Percentiles rank a stretch among this genome's conserved stretches.
phyloP scores from a whole-genome alignment of 176 grass and related monocot species.

The Hordeum marinum region DNA sequence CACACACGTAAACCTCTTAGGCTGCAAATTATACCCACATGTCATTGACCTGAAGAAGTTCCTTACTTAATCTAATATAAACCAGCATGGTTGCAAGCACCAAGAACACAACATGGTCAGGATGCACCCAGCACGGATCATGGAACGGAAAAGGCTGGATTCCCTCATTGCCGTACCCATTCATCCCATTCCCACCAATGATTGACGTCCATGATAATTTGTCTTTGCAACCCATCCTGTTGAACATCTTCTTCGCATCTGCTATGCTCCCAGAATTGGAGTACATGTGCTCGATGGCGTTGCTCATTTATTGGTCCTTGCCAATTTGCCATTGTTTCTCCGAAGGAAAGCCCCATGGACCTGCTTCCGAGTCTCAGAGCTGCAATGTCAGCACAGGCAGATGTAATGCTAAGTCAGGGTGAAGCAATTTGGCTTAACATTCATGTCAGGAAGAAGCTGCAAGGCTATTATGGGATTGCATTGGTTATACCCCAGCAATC shows the following conservation, averaged over 20 bases:
- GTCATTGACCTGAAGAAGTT: conserved; percentile 51
- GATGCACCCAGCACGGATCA: conserved; percentile 33
- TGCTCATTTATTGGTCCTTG: conserved; percentile 40
- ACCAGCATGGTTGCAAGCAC: conserved; percentile 58
- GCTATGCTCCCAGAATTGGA: conserved; percentile 48
- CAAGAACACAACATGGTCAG: conserved; percentile 47
- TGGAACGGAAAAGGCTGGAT: no score
- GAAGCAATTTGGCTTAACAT: conserved; percentile 34
- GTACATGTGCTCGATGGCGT: conserved; percentile 60
- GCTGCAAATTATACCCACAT: conserved; percentile 36
- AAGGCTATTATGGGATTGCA: conserved; percentile 37
- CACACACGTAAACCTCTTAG: conserved; percentile 58
- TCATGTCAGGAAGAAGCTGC: conserved; percentile 43
- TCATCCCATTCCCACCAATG: no score
- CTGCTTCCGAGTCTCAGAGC: conserved; percentile 37
- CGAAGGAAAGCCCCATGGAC: conserved; percentile 42
- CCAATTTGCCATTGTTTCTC: conserved; percentile 42
- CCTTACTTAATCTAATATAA: conserved; percentile 60
- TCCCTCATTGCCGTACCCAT: no score
- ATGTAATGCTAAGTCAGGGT: conserved; percentile 45
- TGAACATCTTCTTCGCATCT: conserved; percentile 41
- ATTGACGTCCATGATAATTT: conserved; percentile 63
- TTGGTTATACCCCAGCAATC: conserved; percentile 39
- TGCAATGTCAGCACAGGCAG: conserved; percentile 51
- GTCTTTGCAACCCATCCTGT: conserved; percentile 35